These are phyloP conservation scores for Coemansia nantahalensis DNA, from an alignment of 192 early-diverging fungal genomes.

Conservation along the genomic window DNA sequence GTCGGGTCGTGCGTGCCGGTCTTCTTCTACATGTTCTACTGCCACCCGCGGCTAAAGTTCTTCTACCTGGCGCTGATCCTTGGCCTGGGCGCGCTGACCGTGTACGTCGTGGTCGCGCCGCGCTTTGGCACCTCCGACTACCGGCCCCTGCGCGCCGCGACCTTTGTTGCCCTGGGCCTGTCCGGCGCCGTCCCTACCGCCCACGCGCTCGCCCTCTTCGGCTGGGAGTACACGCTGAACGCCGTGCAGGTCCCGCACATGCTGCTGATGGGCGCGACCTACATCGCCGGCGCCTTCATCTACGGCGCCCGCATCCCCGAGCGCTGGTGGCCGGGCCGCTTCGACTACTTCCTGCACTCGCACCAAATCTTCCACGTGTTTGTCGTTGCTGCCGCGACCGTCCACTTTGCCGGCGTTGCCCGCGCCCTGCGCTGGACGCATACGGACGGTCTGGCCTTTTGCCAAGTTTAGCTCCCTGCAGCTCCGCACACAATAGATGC, in stretches of 20 bases:
- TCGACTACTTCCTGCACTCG: conserved; percentile 78
- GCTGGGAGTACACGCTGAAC: conserved; percentile 56
- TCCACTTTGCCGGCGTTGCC: conserved; percentile 70
- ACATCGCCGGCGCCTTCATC: conserved; percentile 79
- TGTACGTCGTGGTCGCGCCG: conserved; percentile 58
- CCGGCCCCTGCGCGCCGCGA: conserved; percentile 70
- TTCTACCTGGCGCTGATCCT: conserved; percentile 62
- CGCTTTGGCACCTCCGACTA: conserved; percentile 73
- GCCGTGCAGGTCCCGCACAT: conserved; percentile 65
- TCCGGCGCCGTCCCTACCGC: conserved; percentile 69
- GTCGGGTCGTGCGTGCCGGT: conserved; percentile 56
- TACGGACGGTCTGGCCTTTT: conserved; percentile 24
- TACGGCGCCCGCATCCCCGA: conserved; percentile 89
- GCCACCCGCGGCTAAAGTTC: conserved; percentile 53
- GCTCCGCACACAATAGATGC: no score
- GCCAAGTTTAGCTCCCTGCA: conserved; percentile 1
- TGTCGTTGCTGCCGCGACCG: conserved; percentile 68
- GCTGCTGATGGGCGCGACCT: conserved; percentile 70
- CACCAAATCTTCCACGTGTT: conserved; percentile 92
- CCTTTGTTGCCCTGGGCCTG: conserved; percentile 81
- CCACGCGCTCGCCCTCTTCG: conserved; percentile 66
- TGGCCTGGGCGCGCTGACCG: conserved; percentile 63
- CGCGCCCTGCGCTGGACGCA: conserved; percentile 55
- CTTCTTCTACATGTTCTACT: conserved; percentile 60
- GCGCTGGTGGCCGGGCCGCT: conserved; percentile 77